phyloP scores from a whole-genome alignment of 371 early-diverging fungal species.

The Chytridium lagenaria region DNA sequence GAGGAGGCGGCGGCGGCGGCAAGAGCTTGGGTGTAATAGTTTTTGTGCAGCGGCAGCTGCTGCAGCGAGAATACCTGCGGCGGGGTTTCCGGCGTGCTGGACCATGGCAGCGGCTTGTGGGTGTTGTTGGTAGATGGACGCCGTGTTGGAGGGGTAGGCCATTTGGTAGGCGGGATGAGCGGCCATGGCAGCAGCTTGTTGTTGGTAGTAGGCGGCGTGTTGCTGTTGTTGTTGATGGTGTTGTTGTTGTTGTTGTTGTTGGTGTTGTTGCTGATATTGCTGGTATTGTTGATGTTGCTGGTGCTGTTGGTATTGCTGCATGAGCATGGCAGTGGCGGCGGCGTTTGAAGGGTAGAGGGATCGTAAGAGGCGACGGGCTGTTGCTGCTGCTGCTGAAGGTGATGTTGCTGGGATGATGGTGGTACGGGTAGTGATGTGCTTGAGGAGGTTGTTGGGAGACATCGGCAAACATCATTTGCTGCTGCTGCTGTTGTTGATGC shows the following conservation, averaged over 20 bases:
- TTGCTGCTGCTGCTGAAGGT: neutral
- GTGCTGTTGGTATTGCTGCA: neutral
- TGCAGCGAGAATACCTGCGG: neutral
- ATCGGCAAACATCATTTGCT: neutral
- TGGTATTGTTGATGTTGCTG: constrained; percentile 1
- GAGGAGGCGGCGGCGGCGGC: neutral
- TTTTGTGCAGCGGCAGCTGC: neutral
- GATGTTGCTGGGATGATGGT: neutral
- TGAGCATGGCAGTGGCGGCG: neutral
- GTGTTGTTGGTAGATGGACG: neutral
- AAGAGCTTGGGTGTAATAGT: neutral
- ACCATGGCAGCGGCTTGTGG: neutral
- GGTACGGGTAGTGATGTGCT: neutral
- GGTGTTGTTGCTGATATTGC: neutral
- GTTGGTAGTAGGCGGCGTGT: no score
- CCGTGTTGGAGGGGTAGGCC: neutral
- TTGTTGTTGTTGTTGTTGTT: neutral
- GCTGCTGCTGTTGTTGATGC: no score
- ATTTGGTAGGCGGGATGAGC: neutral
- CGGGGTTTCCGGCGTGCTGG: neutral
- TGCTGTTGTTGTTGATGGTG: neutral
- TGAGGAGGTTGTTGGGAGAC: no score
- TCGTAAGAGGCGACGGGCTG: neutral
- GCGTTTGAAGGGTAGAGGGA: neutral
- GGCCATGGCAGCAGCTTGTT: neutral